phyloP scores from a whole-genome alignment of 75 land plant species.

The Larix kaempferi region DNA sequence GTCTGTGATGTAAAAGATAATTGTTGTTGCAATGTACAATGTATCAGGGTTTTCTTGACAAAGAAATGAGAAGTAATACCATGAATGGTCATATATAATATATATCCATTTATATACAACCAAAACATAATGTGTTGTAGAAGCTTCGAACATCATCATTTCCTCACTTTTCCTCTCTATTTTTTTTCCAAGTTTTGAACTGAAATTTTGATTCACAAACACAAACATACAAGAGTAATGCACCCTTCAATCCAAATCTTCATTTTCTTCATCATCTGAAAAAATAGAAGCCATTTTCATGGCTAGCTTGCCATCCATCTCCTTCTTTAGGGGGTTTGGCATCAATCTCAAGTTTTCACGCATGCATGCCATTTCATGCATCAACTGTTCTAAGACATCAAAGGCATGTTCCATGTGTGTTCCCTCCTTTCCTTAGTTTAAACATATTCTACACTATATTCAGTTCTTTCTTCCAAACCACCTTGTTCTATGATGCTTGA shows the following conservation, averaged over 20 bases:
- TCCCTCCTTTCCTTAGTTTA: not conserved
- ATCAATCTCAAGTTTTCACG: constrained; percentile 80
- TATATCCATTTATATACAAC: too few species aligned
- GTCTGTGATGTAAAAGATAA: too few species aligned
- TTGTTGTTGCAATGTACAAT: too few species aligned
- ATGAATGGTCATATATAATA: too few species aligned
- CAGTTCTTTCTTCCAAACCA: not conserved
- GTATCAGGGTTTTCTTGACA: too few species aligned
- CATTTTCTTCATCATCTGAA: constrained; percentile 61
- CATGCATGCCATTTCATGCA: constrained; percentile 78
- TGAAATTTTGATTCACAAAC: too few species aligned
- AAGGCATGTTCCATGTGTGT: not conserved
- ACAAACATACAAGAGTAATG: too few species aligned
- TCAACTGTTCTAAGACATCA: constrained; percentile 82
- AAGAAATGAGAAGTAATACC: too few species aligned
- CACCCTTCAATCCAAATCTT: constrained; percentile 11
- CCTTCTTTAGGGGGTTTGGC: constrained; percentile 85
- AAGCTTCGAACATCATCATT: too few species aligned
- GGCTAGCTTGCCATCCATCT: constrained; percentile 89
- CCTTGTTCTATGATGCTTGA: not conserved
- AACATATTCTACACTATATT: not conserved
- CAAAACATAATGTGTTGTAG: too few species aligned
- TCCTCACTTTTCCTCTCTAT: too few species aligned
- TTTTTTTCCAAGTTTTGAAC: too few species aligned
- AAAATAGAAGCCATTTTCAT: constrained; percentile 93